A percentile compares a stretch with the other conserved stretches of the same genome.
phyloP scores from a whole-genome alignment of 2,329 filamentous ascomycete species.

The Paraconiothyrium brasiliense region DNA sequence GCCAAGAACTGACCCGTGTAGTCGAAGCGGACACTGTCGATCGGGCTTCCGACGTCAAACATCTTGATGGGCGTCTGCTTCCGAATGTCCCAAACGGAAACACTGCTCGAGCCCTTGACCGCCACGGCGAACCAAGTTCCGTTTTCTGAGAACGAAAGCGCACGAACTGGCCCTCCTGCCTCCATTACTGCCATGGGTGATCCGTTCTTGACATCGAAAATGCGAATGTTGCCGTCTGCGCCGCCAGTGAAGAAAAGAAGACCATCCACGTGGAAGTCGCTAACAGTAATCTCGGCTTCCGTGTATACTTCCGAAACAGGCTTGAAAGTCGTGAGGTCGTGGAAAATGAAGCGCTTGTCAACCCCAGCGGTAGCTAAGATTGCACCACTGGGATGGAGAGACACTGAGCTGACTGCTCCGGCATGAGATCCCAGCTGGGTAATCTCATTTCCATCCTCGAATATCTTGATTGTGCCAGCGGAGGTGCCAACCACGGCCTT shows the following conservation, averaged over 20 bases:
- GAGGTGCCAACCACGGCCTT: slow-evolving; percentile 78
- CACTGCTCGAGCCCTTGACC: slow-evolving; percentile 77
- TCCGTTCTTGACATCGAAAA: slow-evolving; percentile 87
- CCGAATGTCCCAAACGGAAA: slow-evolving; percentile 90
- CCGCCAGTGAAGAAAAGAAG: slow-evolving; percentile 89
- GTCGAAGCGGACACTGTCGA: slow-evolving; percentile 85
- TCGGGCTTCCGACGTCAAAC: slow-evolving; percentile 82
- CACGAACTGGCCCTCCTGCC: slow-evolving; percentile 71
- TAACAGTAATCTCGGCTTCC: slow-evolving; percentile 78
- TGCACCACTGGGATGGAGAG: slow-evolving; percentile 82
- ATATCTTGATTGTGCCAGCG: slow-evolving; percentile 82
- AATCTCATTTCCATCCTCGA: slow-evolving; percentile 73
- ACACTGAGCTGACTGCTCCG: slow-evolving; percentile 78
- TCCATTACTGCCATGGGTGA: slow-evolving; percentile 79
- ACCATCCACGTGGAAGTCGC: slow-evolving; percentile 95
- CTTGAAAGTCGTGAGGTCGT: slow-evolving; percentile 75
- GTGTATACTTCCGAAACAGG: slow-evolving; percentile 81
- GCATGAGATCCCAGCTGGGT: slow-evolving; percentile 82
- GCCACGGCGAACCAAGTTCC: slow-evolving; percentile 93
- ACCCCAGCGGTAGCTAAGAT: slow-evolving; percentile 87
- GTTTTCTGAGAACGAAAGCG: slow-evolving; percentile 91
- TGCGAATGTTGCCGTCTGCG: slow-evolving; percentile 80
- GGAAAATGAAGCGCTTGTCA: slow-evolving; percentile 93
- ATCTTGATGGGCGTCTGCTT: slow-evolving; percentile 84
- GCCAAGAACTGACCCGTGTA: slow-evolving; percentile 95